Evolutionary conservation across 768 basidiomycete genomes (phyloP), one percentile per base, ranked within the genome.

Genomic region (Mycena capillaripes): DNA sequence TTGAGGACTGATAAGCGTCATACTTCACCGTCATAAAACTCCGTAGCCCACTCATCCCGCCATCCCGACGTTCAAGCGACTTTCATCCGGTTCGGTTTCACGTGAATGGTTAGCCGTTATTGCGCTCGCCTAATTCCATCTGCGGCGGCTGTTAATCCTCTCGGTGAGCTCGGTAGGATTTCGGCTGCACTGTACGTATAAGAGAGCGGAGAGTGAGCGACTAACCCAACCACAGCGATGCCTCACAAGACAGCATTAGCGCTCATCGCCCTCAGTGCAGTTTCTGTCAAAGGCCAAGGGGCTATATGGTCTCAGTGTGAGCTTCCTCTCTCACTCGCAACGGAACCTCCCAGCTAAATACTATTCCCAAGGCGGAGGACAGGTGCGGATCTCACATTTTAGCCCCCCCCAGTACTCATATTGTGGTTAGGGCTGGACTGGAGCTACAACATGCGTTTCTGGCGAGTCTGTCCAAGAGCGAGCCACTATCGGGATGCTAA

Each of bases 401-500:
- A 21, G 9, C 5, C 56, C 6, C 19, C 3, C 16, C 23, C 11
- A 38, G 6, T 6, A 3, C 56, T 58, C n/a, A 58, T 25, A 1
- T 38, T 16, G 14, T 4, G n/a, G 36, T 52, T 57, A 63, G 61
- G 61, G 61, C 16, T 63, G 46, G 46, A 16, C 46, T 1, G 61
- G 61, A 50, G 30, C 61, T 27, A 63, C 61, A 36, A 50, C 61
- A 9, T 63, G 61, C 21, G 61, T 63, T 50, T 11, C 56, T 6
- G 56, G 56, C 8, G 2, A 58, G 36, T 36, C 14, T 21, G n/a
- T 34, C 30, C 10, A 7, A 7, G 14, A 17, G 42, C 8, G 6
- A 44, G 19, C 16, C 42, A 6, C 42, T 44, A 16, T 17, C 11
- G 16, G 3, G 2, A 44, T 44, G 14, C 14, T 44, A 21, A 44